Conservation (phyloP, 2,329 filamentous ascomycete genomes). For the Chaetomium sp. region DNA sequence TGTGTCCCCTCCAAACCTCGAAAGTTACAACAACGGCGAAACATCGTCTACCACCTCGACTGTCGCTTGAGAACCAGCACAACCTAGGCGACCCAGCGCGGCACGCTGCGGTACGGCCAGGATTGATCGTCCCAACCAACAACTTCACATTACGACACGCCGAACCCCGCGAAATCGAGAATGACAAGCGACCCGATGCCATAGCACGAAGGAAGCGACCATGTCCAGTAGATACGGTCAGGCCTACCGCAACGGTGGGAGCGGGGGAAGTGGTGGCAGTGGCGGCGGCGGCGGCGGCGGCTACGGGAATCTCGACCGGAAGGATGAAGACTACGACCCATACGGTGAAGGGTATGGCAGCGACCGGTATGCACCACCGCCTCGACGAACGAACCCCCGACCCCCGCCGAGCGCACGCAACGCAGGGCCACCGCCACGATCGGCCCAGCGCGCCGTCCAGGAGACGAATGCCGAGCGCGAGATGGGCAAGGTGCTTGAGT, state of each 20-base stretch:
- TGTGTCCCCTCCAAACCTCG: too few relatives aligned
- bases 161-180: slow-evolving; percentile 2
- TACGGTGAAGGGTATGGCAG: slow-evolving; percentile 41
- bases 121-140: too few relatives aligned
- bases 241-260: slow-evolving; percentile 39
- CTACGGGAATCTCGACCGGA: slow-evolving; percentile 38
- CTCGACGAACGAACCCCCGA: slow-evolving; percentile 24
- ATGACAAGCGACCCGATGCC: slow-evolving; percentile 18
- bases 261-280: slow-evolving; percentile 33
- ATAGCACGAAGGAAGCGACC: slow-evolving; percentile 21
- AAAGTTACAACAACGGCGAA: too few relatives aligned
- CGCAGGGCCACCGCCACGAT: slow-evolving; percentile 30
- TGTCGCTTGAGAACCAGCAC: too few relatives aligned
- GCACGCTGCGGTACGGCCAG: neutral
- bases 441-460: slow-evolving; percentile 18
- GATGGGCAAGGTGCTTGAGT: slow-evolving; percentile 62
- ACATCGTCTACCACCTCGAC: too few relatives aligned
- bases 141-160: too few relatives aligned
- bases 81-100: too few relatives aligned
- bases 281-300: slow-evolving; percentile 26
- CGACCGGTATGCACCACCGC: slow-evolving; percentile 36
- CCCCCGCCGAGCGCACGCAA: slow-evolving; percentile 22
- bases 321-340: slow-evolving; percentile 45
- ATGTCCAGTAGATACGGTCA: slow-evolving; percentile 49
- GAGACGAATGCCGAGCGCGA: slow-evolving; percentile 47